phyloP scores from a whole-genome alignment of 495 filamentous ascomycete species.

The Podospora didyma region DNA sequence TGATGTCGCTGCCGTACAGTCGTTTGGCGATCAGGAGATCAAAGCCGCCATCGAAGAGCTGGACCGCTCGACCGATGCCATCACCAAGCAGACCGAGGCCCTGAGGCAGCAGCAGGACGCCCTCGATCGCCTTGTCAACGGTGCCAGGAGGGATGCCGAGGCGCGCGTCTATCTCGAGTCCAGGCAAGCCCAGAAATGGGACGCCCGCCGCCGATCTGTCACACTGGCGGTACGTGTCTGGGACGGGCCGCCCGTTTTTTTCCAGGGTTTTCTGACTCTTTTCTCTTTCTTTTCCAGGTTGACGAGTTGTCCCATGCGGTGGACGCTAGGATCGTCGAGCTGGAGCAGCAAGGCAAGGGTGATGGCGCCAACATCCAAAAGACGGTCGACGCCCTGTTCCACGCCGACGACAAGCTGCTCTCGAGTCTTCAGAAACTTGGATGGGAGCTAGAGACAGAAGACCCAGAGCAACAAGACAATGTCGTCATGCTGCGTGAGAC shows the following conservation, averaged over 20 bases:
- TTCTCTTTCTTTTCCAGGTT: constrained; percentile 22
- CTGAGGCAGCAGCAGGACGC: constrained; percentile 41
- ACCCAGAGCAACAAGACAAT: constrained; percentile 32
- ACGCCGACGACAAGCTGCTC: constrained; percentile 44
- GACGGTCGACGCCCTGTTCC: constrained; percentile 34
- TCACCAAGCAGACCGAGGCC: constrained; percentile 42
- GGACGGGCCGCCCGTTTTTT: background rate
- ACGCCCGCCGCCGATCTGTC: constrained; percentile 27
- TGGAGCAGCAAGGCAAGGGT: constrained; percentile 32
- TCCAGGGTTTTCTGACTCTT: background rate
- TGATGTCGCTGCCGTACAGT: constrained; percentile 30
- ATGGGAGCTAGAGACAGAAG: constrained; percentile 38
- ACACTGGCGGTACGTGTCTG: constrained; percentile 23
- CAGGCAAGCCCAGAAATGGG: constrained; percentile 26
- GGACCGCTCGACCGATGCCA: constrained; percentile 41
- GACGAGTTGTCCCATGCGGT: constrained; percentile 38
- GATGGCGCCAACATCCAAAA: constrained; percentile 23
- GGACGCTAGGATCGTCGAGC: constrained; percentile 32
- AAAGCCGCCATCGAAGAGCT: constrained; percentile 41
- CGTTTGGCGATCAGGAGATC: constrained; percentile 38
- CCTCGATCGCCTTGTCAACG: constrained; percentile 33
- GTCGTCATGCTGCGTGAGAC: constrained; percentile 37
- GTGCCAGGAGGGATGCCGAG: constrained; percentile 18
- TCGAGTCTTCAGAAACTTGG: constrained; percentile 46
- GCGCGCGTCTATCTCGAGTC: constrained; percentile 27